phyloP scores from a whole-genome alignment of 805 yeast species.

The Yarrowia sp. region DNA sequence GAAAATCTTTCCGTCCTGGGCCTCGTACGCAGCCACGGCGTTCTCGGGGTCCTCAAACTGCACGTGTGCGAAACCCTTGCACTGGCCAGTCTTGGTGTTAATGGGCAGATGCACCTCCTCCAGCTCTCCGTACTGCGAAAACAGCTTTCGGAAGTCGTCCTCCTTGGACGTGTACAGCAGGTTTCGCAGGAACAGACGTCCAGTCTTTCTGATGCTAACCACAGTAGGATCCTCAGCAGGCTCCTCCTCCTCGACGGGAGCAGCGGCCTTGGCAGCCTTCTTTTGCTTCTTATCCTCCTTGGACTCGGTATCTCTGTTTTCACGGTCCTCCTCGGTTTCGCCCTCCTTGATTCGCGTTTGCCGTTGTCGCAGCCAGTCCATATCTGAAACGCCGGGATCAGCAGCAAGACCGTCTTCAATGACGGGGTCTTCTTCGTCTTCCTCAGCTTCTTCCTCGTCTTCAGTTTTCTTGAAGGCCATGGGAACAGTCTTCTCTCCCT shows the following conservation, averaged over 20 bases:
- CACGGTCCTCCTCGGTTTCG: not conserved
- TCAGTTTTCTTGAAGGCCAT: slow-evolving; percentile 27
- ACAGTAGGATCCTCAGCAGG: slow-evolving; percentile 47
- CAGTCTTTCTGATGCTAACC: slow-evolving; percentile 56
- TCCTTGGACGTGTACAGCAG: slow-evolving; percentile 76
- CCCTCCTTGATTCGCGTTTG: slow-evolving; percentile 58
- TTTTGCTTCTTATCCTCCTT: slow-evolving; percentile 30
- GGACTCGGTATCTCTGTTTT: not conserved
- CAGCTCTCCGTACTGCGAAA: slow-evolving; percentile 62
- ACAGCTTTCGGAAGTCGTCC: slow-evolving; percentile 66
- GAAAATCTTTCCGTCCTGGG: slow-evolving; percentile 80
- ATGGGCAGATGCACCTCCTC: slow-evolving; percentile 91
- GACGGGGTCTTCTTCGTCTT: slow-evolving; percentile 20
- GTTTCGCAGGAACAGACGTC: slow-evolving; percentile 84
- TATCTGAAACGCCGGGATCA: slow-evolving; percentile 60
- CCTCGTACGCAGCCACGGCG: slow-evolving; percentile 71
- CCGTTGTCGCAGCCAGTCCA: slow-evolving; percentile 81
- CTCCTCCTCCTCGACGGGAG: slow-evolving; percentile 28
- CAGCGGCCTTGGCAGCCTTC: slow-evolving; percentile 28
- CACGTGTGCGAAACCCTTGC: slow-evolving; percentile 90
- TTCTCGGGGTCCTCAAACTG: slow-evolving; percentile 63
- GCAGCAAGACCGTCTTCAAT: slow-evolving; percentile 39
- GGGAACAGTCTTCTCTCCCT: slow-evolving; percentile 31
- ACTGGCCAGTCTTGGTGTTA: slow-evolving; percentile 82
- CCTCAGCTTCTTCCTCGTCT: slow-evolving; percentile 30